phyloP scores from a whole-genome alignment of 306 rosid species.

The Castanopsis chinensis region DNA sequence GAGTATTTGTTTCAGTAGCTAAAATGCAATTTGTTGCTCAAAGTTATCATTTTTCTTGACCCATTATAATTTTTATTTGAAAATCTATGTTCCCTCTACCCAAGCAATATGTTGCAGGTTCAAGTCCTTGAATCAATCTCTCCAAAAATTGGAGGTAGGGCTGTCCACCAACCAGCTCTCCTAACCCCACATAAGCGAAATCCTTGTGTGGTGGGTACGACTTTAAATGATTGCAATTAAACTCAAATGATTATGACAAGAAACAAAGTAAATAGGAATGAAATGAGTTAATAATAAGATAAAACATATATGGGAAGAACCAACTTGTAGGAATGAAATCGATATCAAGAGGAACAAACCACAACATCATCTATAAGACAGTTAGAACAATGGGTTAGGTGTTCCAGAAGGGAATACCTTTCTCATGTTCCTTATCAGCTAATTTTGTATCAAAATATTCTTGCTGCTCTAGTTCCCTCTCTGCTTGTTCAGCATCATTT shows the following conservation, averaged over 20 bases:
- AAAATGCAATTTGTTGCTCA: too few species aligned
- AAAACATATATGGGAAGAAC: not conserved
- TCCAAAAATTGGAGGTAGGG: too few species aligned
- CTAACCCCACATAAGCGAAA: too few species aligned
- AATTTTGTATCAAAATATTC: constrained; percentile 55
- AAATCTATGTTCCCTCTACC: too few species aligned
- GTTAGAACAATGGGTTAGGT: not conserved
- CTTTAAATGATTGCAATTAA: not conserved
- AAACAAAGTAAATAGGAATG: not conserved
- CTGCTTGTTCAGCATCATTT: constrained; percentile 78
- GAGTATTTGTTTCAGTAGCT: too few species aligned
- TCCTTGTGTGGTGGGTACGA: too few species aligned
- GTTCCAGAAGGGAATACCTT: constrained; percentile 43
- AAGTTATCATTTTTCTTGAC: too few species aligned
- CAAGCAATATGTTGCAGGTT: too few species aligned
- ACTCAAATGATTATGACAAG: not conserved
- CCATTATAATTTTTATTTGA: too few species aligned
- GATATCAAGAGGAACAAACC: not conserved
- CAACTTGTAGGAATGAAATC: not conserved
- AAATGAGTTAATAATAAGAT: not conserved
- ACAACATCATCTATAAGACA: not conserved
- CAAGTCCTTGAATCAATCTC: too few species aligned
- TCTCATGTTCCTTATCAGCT: constrained; percentile 86
- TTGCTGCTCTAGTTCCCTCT: constrained; percentile 46
- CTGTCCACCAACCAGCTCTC: too few species aligned